These are phyloP conservation scores for Vitis riparia DNA, from an alignment of 164 flowering plant genomes.

Conservation along the genomic window DNA sequence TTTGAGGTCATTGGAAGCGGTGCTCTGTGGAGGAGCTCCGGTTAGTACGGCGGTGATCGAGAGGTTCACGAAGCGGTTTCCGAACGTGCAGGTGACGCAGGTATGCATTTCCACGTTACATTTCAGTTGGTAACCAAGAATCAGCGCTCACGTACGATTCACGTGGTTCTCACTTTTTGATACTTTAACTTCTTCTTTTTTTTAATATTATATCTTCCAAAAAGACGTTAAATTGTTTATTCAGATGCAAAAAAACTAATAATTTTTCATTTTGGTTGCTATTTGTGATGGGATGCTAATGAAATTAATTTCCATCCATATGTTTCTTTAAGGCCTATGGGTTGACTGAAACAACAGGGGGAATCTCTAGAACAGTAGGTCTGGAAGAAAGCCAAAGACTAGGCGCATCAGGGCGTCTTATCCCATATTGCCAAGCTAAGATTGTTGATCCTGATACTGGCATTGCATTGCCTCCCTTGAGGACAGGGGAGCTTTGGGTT, in stretches of 20 bases:
- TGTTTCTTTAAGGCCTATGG: conserved; percentile 26
- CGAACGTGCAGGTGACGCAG: conserved; percentile 20
- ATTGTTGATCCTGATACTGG: conserved; percentile 23
- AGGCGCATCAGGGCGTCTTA: conserved; percentile 18
- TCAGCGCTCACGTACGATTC: not conserved
- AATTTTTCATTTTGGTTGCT: too few relatives aligned
- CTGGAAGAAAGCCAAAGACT: conserved; percentile 8
- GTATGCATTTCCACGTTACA: conserved; percentile 1
- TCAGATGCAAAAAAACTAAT: too few relatives aligned
- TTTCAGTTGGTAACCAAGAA: too few relatives aligned
- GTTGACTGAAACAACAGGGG: conserved; percentile 34
- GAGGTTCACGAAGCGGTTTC: conserved; percentile 16
- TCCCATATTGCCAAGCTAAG: conserved; percentile 19
- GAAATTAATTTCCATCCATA: not conserved
- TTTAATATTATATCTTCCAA: too few relatives aligned
- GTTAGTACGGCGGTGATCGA: conserved; percentile 10
- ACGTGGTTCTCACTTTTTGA: too few relatives aligned
- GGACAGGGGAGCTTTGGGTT: conserved; percentile 14
- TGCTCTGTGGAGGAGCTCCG: conserved; percentile 21
- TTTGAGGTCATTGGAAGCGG: conserved; percentile 17
- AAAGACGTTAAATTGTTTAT: too few relatives aligned
- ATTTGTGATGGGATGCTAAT: not conserved
- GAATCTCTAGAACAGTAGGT: conserved; percentile 16
- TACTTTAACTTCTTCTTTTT: too few relatives aligned
- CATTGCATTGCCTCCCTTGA: conserved; percentile 21